Conservation (phyloP, 345 rosid species). For the Melaleuca quinquenervia region DNA sequence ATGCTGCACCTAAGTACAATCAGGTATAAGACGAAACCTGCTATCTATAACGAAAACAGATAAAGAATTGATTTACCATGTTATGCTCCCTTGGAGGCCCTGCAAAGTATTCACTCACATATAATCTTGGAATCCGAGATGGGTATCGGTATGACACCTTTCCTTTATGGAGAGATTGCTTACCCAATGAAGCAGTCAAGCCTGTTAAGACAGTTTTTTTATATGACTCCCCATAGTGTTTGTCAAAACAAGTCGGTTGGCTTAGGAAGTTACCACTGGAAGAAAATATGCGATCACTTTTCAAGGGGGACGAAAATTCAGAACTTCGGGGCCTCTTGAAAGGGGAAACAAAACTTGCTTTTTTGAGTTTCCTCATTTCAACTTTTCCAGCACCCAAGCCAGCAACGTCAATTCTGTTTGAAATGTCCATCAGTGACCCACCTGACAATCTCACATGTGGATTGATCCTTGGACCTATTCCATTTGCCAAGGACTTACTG, state of each 20-base stretch:
- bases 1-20: conserved; percentile 27
- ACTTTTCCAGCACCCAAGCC: conserved; percentile 14
- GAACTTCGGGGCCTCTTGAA: conserved; percentile 82
- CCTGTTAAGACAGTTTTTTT: conserved; percentile 32
- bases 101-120: conserved; percentile 60
- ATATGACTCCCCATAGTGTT: background rate
- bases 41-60: background rate
- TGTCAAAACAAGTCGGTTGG: conserved; percentile 3
- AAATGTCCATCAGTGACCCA: conserved; percentile 48
- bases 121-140: conserved; percentile 38
- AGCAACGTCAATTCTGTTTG: conserved; percentile 28
- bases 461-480: conserved; percentile 12
- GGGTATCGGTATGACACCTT: conserved; percentile 55
- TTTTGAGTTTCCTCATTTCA: conserved; percentile 46
- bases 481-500: conserved; percentile 14
- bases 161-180: conserved; percentile 26
- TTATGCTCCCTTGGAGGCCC: conserved; percentile 32
- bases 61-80: conserved; percentile 27
- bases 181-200: conserved; percentile 29
- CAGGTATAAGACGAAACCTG: background rate
- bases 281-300: conserved; percentile 19
- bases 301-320: conserved; percentile 49
- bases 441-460: conserved; percentile 25
- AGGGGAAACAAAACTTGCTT: conserved; percentile 36
- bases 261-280: conserved; percentile 37